phyloP scores from a whole-genome alignment of 163 green algal species.

The Chloroidium sp. region DNA sequence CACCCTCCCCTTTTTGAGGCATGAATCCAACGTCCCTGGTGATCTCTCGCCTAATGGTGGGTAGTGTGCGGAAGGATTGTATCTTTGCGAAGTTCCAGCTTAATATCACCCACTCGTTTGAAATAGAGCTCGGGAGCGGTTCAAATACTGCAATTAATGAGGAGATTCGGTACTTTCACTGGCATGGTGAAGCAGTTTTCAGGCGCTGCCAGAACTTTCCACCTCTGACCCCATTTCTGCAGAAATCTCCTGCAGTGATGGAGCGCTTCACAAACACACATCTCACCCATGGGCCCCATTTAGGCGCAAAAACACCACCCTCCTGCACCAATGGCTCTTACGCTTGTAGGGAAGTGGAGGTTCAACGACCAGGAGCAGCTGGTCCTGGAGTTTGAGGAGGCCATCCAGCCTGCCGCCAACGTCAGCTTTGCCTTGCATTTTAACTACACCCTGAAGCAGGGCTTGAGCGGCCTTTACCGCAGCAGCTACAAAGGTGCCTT shows the following conservation, averaged over 20 bases:
- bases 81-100: too few relatives aligned
- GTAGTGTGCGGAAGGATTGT: neutral
- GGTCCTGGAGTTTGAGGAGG: constrained; percentile 21
- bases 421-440: constrained; percentile 45
- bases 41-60: neutral
- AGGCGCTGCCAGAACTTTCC: too few relatives aligned
- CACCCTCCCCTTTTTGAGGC: neutral
- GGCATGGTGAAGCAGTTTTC: too few relatives aligned
- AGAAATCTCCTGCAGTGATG: too few relatives aligned
- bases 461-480: constrained; percentile 66
- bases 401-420: neutral
- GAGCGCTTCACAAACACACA: neutral
- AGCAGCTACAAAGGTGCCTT: constrained; percentile 47
- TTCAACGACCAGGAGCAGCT: constrained; percentile 26
- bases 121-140: too few relatives aligned
- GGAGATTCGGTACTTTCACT: too few relatives aligned
- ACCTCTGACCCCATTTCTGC: too few relatives aligned
- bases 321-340: neutral
- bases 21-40: neutral
- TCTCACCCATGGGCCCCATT: neutral
- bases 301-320: neutral
- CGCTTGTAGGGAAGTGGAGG: neutral
- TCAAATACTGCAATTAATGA: too few relatives aligned
- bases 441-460: constrained; percentile 49
- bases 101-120: too few relatives aligned